Conservation (phyloP, 208 protist species). For the Phytomonas sp. region DNA sequence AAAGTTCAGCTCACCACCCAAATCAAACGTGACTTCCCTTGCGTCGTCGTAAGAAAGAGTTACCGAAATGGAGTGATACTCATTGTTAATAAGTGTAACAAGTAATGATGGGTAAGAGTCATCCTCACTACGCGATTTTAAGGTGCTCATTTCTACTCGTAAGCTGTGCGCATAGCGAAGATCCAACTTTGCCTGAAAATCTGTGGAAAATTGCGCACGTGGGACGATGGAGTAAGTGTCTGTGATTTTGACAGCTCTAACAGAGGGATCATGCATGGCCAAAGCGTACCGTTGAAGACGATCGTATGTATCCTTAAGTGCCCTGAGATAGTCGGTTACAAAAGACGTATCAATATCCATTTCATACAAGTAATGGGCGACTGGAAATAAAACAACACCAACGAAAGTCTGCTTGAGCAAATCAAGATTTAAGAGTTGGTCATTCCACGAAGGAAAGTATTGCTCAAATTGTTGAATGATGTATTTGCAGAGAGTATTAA, state of each 20-base stretch:
- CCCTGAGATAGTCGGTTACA: slow-evolving; percentile 40
- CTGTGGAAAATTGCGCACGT: slow-evolving; percentile 22
- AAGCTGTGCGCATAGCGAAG: slow-evolving; percentile 59
- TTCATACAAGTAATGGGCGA: slow-evolving; percentile 66
- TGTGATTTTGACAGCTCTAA: slow-evolving; percentile 24
- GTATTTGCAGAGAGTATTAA: slow-evolving; percentile 59
- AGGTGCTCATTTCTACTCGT: slow-evolving; percentile 22
- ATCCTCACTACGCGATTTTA: background rate
- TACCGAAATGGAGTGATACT: slow-evolving; percentile 1
- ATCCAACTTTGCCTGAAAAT: slow-evolving; percentile 33
- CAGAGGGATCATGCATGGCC: slow-evolving; percentile 5
- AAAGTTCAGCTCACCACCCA: background rate
- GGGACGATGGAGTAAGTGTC: slow-evolving; percentile 57
- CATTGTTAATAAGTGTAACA: slow-evolving; percentile 1
- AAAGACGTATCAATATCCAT: slow-evolving; percentile 48
- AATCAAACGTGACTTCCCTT: background rate
- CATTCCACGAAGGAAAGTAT: slow-evolving; percentile 17
- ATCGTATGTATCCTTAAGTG: slow-evolving; percentile 52
- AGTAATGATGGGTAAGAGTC: slow-evolving; percentile 1
- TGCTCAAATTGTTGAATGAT: slow-evolving; percentile 51
- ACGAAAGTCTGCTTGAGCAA: slow-evolving; percentile 60
- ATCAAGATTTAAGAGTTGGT: slow-evolving; percentile 21
- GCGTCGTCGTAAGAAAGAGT: background rate
- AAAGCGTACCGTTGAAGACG: slow-evolving; percentile 29
- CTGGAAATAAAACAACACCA: slow-evolving; percentile 71